Evolutionary conservation across 2,329 filamentous ascomycete species (phyloP).

Genomic region (Ophiostoma sp.): DNA sequence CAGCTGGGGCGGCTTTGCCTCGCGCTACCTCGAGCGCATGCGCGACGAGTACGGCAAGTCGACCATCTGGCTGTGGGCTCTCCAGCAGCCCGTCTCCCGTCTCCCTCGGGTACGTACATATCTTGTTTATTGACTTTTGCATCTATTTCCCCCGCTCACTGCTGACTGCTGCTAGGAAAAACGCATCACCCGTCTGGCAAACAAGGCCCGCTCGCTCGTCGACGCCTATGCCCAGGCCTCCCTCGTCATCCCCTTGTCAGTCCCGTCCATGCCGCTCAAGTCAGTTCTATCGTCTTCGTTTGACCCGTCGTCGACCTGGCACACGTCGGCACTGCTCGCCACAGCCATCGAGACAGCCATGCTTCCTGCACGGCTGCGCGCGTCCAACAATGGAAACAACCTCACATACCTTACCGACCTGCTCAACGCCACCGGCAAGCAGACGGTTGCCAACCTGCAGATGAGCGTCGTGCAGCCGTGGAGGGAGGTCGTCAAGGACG

Average conservation of each 20-base stretch:
- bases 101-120: constrained; percentile 45
- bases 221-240: constrained; percentile 66
- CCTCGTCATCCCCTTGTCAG: constrained; percentile 68
- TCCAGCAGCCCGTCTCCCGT: constrained; percentile 57
- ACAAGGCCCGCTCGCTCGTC: constrained; percentile 66
- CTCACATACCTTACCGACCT: constrained; percentile 60
- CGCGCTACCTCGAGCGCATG: constrained; percentile 68
- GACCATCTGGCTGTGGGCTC: constrained; percentile 79
- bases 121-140: background rate
- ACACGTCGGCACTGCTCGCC: constrained; percentile 69
- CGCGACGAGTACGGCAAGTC: constrained; percentile 89
- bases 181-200: constrained; percentile 60
- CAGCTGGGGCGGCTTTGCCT: constrained; percentile 74
- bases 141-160: background rate
- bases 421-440: constrained; percentile 70
- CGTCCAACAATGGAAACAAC: constrained; percentile 33
- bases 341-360: constrained; percentile 74
- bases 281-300: constrained; percentile 37
- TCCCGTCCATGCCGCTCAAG: constrained; percentile 49
- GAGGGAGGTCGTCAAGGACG: constrained; percentile 28
- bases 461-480: constrained; percentile 51
- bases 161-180: constrained; percentile 44
- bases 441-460: constrained; percentile 69
- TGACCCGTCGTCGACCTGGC: constrained; percentile 66
- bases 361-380: constrained; percentile 65